Conservation (phyloP, 441 rosid species). For the Viola pubescens region DNA sequence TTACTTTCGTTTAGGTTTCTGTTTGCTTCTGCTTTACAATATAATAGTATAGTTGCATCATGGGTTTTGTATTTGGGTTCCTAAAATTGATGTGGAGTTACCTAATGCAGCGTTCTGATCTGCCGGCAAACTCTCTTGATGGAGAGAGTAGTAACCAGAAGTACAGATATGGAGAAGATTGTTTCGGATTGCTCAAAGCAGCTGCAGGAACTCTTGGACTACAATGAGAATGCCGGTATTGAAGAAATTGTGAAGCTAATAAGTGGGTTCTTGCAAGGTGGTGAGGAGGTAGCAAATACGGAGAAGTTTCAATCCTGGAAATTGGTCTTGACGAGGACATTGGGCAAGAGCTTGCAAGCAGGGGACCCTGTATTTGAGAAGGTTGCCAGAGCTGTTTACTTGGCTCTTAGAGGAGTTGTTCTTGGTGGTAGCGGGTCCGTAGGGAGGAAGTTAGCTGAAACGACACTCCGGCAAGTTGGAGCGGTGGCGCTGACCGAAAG, state of each 20-base stretch:
- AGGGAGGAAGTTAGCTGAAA: conserved; percentile 52
- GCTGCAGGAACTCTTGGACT: conserved; percentile 47
- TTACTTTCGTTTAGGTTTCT: too few relatives aligned
- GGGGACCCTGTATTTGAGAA: conserved; percentile 75
- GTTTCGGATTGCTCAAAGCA: conserved; percentile 34
- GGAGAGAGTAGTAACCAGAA: conserved; percentile 36
- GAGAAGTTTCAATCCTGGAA: conserved; percentile 43
- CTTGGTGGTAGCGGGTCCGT: conserved; percentile 51
- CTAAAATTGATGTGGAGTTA: too few relatives aligned
- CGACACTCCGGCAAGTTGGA: conserved; percentile 58
- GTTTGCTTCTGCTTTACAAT: too few relatives aligned
- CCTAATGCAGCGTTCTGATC: conserved; percentile 54
- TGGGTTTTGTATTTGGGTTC: too few relatives aligned
- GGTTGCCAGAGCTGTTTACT: conserved; percentile 62
- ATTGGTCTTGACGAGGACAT: conserved; percentile 52
- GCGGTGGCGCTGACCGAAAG: conserved; percentile 40
- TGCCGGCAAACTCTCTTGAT: conserved; percentile 65
- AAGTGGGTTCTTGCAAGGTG: conserved; percentile 30
- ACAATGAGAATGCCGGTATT: conserved; percentile 43
- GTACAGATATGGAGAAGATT: conserved; percentile 46
- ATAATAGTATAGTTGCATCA: too few relatives aligned
- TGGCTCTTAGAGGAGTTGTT: conserved; percentile 61
- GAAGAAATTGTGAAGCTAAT: conserved; percentile 50
- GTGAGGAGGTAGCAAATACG: conserved; percentile 19
- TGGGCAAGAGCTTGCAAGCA: conserved; percentile 71